Percentiles rank a stretch among this genome's conserved stretches.
These are phyloP conservation scores for Amanita muscaria DNA, from an alignment of 768 basidiomycete genomes.

Conservation along the genomic window DNA sequence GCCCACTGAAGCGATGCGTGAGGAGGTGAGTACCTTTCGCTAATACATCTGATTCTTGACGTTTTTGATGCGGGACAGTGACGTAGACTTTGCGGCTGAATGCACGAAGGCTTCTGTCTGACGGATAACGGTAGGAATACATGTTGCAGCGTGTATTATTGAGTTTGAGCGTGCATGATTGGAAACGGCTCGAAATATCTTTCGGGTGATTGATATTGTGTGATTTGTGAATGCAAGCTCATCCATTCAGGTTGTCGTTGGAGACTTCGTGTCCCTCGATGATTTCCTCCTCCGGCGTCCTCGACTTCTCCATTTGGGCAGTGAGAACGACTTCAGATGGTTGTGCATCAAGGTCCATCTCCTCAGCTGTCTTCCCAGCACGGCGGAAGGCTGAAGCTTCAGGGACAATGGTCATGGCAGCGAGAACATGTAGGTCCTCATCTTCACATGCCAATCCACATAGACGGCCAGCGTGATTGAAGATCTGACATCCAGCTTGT, in stretches of 20 bases:
- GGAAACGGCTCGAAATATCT: not conserved
- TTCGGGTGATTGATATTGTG: not conserved
- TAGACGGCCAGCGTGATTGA: not conserved
- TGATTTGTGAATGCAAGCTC: conserved; percentile 16
- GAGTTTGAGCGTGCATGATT: not conserved
- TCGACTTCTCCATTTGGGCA: not conserved
- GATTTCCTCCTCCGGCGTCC: not conserved
- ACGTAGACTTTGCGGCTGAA: conserved; percentile 2
- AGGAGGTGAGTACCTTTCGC: conserved; percentile 1
- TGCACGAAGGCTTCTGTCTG: not conserved
- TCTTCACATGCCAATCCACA: not conserved
- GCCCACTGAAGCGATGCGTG: not conserved
- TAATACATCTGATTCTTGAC: not conserved
- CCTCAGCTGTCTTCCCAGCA: not conserved
- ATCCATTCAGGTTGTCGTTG: conserved; percentile 5
- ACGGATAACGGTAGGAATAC: conserved; percentile 1
- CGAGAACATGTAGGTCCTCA: not conserved
- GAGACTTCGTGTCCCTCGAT: conserved; percentile 13
- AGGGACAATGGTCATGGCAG: not conserved
- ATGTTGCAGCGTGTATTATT: not conserved
- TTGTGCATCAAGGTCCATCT: not conserved
- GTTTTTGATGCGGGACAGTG: conserved; percentile 7
- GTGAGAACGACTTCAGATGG: not conserved
- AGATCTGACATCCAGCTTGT: conserved; percentile 6
- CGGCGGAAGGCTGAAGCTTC: not conserved